These are phyloP conservation scores for Fragaria iinumae DNA, from an alignment of 306 rosid genomes.

Conservation along the genomic window DNA sequence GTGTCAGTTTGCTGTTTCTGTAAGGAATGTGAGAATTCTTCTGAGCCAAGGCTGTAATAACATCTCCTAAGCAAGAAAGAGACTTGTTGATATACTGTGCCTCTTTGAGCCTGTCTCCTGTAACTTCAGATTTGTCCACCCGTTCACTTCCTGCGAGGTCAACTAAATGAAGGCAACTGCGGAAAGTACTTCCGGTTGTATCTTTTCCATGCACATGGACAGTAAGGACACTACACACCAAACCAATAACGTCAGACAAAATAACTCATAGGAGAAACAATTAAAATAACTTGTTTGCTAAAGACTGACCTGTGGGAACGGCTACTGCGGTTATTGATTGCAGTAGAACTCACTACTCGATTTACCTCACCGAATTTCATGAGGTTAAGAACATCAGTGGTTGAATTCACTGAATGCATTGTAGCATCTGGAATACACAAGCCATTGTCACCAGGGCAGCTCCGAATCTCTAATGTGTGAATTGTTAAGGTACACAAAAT, in stretches of 20 bases:
- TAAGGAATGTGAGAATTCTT: constrained; percentile 94
- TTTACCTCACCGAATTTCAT: constrained; percentile 83
- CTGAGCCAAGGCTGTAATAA: constrained; percentile 89
- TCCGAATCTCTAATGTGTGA: constrained; percentile 75
- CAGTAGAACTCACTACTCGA: constrained; percentile 78
- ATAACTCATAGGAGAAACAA: neutral
- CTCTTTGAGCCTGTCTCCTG: constrained; percentile 91
- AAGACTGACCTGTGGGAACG: constrained; percentile 85
- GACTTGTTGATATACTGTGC: constrained; percentile 89
- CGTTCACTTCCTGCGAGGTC: constrained; percentile 99
- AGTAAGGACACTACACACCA: constrained; percentile 63
- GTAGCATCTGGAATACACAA: constrained; percentile 83
- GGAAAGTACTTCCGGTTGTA: constrained; percentile 54
- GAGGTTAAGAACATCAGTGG: constrained; percentile 67
- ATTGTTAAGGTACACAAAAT: constrained; percentile 41
- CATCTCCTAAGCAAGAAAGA: constrained; percentile 96
- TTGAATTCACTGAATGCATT: constrained; percentile 61
- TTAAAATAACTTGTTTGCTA: neutral
- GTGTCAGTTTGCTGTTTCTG: constrained; percentile 96
- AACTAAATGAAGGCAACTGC: constrained; percentile 84
- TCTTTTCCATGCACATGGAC: constrained; percentile 90
- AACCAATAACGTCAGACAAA: neutral
- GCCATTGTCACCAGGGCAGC: constrained; percentile 66
- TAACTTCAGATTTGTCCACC: constrained; percentile 89
- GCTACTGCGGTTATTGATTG: constrained; percentile 75